These are phyloP conservation scores for Thermothielavioides terrestris DNA, from an alignment of 495 filamentous ascomycete species.

Conservation along the genomic window DNA sequence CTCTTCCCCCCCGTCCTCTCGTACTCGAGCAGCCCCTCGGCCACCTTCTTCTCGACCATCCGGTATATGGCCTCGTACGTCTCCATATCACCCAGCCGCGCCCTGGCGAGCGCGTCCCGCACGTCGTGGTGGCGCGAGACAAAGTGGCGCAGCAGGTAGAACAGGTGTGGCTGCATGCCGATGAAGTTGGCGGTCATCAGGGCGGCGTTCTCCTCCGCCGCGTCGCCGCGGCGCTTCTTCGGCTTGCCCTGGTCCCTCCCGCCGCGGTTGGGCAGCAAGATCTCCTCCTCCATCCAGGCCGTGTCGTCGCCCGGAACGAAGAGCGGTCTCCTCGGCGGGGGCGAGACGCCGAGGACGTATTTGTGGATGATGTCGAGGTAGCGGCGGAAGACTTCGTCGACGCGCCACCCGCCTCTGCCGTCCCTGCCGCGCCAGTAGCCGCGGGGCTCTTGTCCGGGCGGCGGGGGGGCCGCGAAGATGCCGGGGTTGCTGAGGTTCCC, in stretches of 20 bases:
- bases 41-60: constrained; percentile 56
- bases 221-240: constrained; percentile 29
- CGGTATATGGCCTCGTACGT: constrained; percentile 60
- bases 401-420: constrained; percentile 77
- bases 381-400: constrained; percentile 77
- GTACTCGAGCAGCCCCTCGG: constrained; percentile 66
- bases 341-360: constrained; percentile 54
- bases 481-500: constrained; percentile 86
- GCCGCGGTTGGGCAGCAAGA: constrained; percentile 35
- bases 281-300: constrained; percentile 33
- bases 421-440: constrained; percentile 80
- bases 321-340: constrained; percentile 58
- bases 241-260: constrained; percentile 32
- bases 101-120: constrained; percentile 66
- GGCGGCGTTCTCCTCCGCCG: constrained; percentile 33
- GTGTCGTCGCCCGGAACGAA: constrained; percentile 61
- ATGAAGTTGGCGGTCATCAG: constrained; percentile 58
- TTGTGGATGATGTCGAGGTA: constrained; percentile 85
- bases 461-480: constrained; percentile 66
- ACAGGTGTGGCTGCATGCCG: constrained; percentile 87
- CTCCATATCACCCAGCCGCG: constrained; percentile 52
- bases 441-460: constrained; percentile 52
- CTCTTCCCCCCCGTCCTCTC: constrained; percentile 44
- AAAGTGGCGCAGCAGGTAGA: constrained; percentile 79
- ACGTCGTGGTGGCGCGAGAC: constrained; percentile 69